Evolutionary conservation across 2,329 filamentous ascomycete genomes (phyloP), one percentile per base, ranked within the genome.

Genomic region (Cladophialophora bantiana): DNA sequence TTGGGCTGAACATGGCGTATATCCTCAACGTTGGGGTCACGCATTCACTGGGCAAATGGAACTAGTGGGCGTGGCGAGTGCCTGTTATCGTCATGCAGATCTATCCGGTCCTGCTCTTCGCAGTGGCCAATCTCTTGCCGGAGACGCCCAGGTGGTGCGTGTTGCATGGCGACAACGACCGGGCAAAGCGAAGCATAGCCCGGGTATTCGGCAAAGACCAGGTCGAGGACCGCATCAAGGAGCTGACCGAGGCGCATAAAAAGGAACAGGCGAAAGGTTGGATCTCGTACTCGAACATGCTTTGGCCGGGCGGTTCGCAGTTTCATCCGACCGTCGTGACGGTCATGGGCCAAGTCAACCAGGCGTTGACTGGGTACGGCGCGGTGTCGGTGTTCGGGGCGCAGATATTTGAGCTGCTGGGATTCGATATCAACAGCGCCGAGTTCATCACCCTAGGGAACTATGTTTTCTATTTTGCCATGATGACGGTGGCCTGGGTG

Each of bases 371-470:
- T 0, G 84, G 84, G 7, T 87, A 87, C 62, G 85, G 85, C 2
- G 87, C 86, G 0, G 84, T 89, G 2, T 86, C 83, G 18, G 86
- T 89, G 2, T 89, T 89, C 65, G 87, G 86, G 0, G 86, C 86
- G 2, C 87, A 89, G 70, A 88, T 89, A 61, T 89, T 89, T 74
- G 82, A 86, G 69, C 82, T 89, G 9, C 82, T 89, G 3, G 86
- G 86, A 15, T 87, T 88, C 73, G 74, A 76, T 18, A 81, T 83
- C 40, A 77, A 76, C 3, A 77, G 76, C 15, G 82, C 86, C 0
- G 86, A 89, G 74, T 84, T 83, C 67, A 76, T 88, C 13, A 88
- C 86, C 0, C 80, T 87, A 54, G 85, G 80, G 34, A 89, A 89
- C 76, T 89, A 88, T 76, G 76, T 86, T 48, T 86, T 83, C 18